Conservation (phyloP, 1,284 basidiomycete genomes). For the Sporisorium graminicola region DNA sequence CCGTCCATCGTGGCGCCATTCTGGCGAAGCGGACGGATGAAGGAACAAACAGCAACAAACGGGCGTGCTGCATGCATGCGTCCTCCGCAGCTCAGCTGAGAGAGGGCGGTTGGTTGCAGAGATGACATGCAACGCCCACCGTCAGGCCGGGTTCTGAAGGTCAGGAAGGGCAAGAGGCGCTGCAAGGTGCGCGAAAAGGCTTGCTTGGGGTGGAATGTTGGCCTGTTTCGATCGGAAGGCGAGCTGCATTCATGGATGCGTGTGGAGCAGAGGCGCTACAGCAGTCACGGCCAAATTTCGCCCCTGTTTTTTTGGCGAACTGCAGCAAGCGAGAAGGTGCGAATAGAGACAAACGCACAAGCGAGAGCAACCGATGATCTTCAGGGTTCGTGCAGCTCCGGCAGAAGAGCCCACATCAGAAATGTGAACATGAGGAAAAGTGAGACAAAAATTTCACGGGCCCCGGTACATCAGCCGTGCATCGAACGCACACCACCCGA, state of each 20-base stretch:
- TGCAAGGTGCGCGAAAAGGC: not conserved
- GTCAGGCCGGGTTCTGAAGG: too few relatives aligned
- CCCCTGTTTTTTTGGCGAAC: too few relatives aligned
- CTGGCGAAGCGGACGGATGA: too few relatives aligned
- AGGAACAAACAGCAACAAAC: not conserved
- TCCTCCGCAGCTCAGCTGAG: too few relatives aligned
- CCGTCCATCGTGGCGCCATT: not conserved
- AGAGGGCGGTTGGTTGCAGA: too few relatives aligned
- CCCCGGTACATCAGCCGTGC: not conserved
- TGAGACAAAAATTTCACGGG: not conserved
- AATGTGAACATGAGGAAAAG: not conserved
- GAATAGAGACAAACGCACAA: conserved; percentile 3
- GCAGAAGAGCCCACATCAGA: not conserved
- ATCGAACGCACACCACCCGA: not conserved
- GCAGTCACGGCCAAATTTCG: too few relatives aligned
- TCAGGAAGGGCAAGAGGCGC: not conserved
- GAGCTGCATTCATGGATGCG: conserved; percentile 7
- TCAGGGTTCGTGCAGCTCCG: not conserved
- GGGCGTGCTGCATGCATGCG: too few relatives aligned
- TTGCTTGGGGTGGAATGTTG: conserved; percentile 7
- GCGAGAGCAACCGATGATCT: conserved; percentile 12
- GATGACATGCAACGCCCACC: not conserved
- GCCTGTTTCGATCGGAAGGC: conserved; percentile 17
- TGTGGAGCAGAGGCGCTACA: not conserved
- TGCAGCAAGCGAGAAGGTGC: not conserved